Evolutionary conservation across 768 basidiomycete genomes (phyloP).

Genomic region (Tricholoma saponaceum): DNA sequence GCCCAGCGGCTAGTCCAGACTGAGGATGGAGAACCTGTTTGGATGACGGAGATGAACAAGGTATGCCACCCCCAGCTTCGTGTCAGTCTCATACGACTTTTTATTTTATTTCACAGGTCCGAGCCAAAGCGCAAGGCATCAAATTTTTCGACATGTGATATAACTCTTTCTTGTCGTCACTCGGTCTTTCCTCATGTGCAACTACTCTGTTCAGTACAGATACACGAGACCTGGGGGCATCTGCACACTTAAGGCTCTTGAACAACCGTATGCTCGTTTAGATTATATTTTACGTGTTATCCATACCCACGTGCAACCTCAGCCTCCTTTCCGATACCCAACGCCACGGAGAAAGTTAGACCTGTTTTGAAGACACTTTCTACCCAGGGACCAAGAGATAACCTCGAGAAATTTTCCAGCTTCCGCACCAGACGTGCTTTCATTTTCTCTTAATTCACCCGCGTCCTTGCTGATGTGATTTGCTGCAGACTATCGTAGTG

Average conservation of each 20-base stretch:
- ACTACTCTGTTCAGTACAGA: conserved; percentile 54
- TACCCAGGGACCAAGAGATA: conserved; percentile 57
- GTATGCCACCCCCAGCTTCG: conserved; percentile 27
- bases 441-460: conserved; percentile 4
- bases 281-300: conserved; percentile 8
- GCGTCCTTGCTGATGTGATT: conserved; percentile 8
- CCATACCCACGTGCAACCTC: conserved; percentile 20
- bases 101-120: conserved; percentile 45
- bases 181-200: conserved; percentile 8
- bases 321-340: conserved; percentile 57
- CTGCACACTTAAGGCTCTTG: conserved; percentile 30
- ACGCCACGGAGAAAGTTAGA: conserved; percentile 51
- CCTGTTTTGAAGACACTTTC: conserved; percentile 66
- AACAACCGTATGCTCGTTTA: conserved; percentile 32
- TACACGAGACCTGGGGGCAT: conserved; percentile 53
- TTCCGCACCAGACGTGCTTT: conserved; percentile 71
- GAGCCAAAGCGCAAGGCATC: conserved; percentile 70
- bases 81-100: background rate
- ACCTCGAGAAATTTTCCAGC: conserved; percentile 62
- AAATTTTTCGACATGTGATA: conserved; percentile 86
- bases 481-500: conserved; percentile 63
- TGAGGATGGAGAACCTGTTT: conserved; percentile 63
- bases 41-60: conserved; percentile 92
- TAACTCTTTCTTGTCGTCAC: conserved; percentile 7
- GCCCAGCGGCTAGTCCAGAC: conserved; percentile 74